Evolutionary conservation across 192 early-diverging fungal species (phyloP).

Genomic region (Coemansia sp.): DNA sequence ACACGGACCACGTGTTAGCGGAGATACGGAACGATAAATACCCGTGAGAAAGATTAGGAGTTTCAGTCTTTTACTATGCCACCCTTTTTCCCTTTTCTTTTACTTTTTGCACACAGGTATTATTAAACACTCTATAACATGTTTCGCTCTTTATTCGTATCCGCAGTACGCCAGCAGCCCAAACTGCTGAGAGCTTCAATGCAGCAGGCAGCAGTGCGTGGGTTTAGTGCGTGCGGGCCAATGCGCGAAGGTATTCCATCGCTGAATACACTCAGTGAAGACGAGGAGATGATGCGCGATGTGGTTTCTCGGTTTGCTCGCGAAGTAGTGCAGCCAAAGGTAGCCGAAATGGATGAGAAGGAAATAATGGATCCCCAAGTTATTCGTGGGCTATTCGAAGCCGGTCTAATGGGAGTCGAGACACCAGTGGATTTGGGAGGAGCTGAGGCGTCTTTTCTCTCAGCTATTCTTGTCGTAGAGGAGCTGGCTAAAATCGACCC

Average conservation of each 20-base stretch:
- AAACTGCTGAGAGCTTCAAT: not conserved
- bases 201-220: not conserved
- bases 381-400: constrained; percentile 83
- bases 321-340: constrained; percentile 81
- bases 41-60: too few relatives aligned
- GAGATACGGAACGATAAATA: too few relatives aligned
- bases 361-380: constrained; percentile 79
- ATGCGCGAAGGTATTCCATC: constrained; percentile 38
- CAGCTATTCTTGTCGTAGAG: constrained; percentile 84
- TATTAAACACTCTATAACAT: not conserved
- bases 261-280: constrained; percentile 81
- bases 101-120: too few relatives aligned
- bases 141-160: constrained; percentile 9
- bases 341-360: constrained; percentile 86
- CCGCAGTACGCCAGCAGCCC: constrained; percentile 1
- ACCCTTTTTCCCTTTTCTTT: too few relatives aligned
- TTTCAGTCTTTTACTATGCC: too few relatives aligned
- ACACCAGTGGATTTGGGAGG: constrained; percentile 79
- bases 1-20: too few relatives aligned
- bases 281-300: constrained; percentile 83
- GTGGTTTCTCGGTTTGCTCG: constrained; percentile 75
- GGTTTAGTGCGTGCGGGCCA: not conserved
- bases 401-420: constrained; percentile 95
- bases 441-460: constrained; percentile 75
- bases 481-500: constrained; percentile 96